Percentiles rank a stretch among this genome's conserved stretches.
These are phyloP conservation scores for Colletotrichum nymphaeae DNA, from an alignment of 2,329 filamentous ascomycete genomes.

Conservation along the genomic window DNA sequence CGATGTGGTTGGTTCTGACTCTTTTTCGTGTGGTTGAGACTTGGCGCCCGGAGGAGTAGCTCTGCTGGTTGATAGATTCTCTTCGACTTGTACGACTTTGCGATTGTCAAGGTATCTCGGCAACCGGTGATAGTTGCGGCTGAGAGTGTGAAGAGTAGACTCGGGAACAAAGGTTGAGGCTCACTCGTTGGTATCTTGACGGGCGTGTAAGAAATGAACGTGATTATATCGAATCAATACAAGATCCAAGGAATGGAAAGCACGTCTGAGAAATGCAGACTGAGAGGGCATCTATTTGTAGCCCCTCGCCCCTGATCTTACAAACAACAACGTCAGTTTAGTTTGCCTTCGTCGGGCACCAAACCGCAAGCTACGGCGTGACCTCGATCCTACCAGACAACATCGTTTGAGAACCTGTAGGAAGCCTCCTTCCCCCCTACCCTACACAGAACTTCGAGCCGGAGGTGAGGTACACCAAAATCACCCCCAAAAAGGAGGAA, in stretches of 20 bases:
- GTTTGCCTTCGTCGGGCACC: slow-evolving; percentile 8
- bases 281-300: slow-evolving; percentile 15
- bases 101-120: background rate
- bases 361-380: slow-evolving; percentile 12
- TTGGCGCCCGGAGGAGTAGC: background rate
- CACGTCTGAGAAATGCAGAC: background rate
- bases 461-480: background rate
- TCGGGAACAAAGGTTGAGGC: too few species aligned
- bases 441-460: slow-evolving; percentile 3
- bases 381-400: slow-evolving; percentile 25
- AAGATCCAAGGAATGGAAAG: background rate
- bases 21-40: background rate
- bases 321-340: background rate
- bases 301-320: background rate
- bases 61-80: background rate
- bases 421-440: slow-evolving; percentile 7
- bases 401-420: slow-evolving; percentile 16
- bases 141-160: background rate
- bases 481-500: background rate
- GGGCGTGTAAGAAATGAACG: background rate
- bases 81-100: background rate
- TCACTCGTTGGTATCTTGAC: background rate
- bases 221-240: background rate
- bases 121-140: background rate
- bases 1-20: too few species aligned